phyloP scores from a whole-genome alignment of 768 basidiomycete species.

The Scleroderma citrinum region DNA sequence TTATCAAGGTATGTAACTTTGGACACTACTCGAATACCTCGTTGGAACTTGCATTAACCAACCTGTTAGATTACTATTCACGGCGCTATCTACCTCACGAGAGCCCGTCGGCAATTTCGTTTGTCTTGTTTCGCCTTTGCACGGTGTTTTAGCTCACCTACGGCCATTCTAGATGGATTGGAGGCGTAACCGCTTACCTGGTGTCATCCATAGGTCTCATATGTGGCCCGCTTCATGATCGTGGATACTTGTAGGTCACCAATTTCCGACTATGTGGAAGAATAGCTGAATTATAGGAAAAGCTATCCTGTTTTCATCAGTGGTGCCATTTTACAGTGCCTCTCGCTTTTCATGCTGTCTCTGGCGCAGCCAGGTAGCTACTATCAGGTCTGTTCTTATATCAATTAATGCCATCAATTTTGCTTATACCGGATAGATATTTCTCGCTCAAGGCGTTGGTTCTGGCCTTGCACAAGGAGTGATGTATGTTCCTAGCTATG shows the following conservation, averaged over 20 bases:
- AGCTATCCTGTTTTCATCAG: constrained; percentile 11
- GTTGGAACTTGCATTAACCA: not conserved
- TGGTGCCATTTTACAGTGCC: constrained; percentile 21
- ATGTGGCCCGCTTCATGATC: constrained; percentile 21
- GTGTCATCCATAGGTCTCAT: constrained; percentile 16
- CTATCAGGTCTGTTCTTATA: constrained; percentile 26
- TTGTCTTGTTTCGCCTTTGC: not conserved
- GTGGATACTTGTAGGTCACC: constrained; percentile 23
- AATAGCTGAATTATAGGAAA: not conserved
- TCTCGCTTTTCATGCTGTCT: constrained; percentile 35
- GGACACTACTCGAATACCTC: not conserved
- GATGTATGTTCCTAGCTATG: constrained; percentile 39
- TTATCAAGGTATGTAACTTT: constrained; percentile 17
- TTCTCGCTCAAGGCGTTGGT: constrained; percentile 42
- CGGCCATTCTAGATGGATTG: constrained; percentile 18
- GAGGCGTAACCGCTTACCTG: constrained; percentile 15
- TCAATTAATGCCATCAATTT: not conserved
- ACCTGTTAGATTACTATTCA: constrained; percentile 17
- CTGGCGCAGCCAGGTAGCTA: constrained; percentile 28
- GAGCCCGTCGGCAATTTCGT: constrained; percentile 22
- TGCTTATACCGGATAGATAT: constrained; percentile 21
- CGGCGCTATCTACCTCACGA: constrained; percentile 15
- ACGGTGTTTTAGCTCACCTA: not conserved
- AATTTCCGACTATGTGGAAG: not conserved
- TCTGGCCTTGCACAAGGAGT: constrained; percentile 39